phyloP scores from a whole-genome alignment of 2,329 filamentous ascomycete genomes.

The Neopestalotiopsis sp. region DNA sequence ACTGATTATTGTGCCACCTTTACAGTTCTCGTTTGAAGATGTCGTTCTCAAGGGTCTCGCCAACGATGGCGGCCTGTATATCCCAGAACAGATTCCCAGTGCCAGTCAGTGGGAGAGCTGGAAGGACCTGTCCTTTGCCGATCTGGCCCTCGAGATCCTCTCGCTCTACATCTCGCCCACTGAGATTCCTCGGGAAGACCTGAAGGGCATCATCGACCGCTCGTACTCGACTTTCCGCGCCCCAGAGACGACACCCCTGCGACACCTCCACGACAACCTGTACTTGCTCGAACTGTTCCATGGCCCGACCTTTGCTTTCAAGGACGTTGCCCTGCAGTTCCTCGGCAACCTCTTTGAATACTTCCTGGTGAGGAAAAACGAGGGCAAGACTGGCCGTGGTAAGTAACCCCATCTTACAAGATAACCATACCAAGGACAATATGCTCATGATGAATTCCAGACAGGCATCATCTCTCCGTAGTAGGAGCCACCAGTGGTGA shows the following conservation, averaged over 20 bases:
- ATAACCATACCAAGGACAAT: background rate
- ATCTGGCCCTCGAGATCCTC: slow-evolving; percentile 84
- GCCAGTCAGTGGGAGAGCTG: slow-evolving; percentile 67
- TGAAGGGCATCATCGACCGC: slow-evolving; percentile 81
- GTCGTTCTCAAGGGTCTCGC: slow-evolving; percentile 90
- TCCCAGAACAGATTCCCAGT: slow-evolving; percentile 79
- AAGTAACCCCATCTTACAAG: slow-evolving; percentile 25
- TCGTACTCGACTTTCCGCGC: slow-evolving; percentile 91
- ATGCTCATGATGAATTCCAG: slow-evolving; percentile 37
- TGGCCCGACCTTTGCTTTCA: slow-evolving; percentile 93
- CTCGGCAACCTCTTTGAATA: slow-evolving; percentile 96
- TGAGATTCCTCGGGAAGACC: slow-evolving; percentile 81
- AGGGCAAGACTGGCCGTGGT: slow-evolving; percentile 66
- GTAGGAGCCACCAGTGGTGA: slow-evolving; percentile 87
- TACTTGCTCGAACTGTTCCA: slow-evolving; percentile 95
- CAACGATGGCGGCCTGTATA: slow-evolving; percentile 85
- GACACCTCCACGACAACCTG: slow-evolving; percentile 78
- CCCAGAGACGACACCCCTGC: slow-evolving; percentile 77
- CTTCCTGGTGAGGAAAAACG: slow-evolving; percentile 76
- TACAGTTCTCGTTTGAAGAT: slow-evolving; percentile 84
- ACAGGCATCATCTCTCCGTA: slow-evolving; percentile 82
- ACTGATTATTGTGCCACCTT: slow-evolving; percentile 14
- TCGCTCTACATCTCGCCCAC: slow-evolving; percentile 83
- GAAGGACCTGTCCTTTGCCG: slow-evolving; percentile 78
- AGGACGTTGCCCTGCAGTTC: slow-evolving; percentile 92